phyloP scores from a whole-genome alignment of 108 stramenopile species.

The Nitzschia sp. region DNA sequence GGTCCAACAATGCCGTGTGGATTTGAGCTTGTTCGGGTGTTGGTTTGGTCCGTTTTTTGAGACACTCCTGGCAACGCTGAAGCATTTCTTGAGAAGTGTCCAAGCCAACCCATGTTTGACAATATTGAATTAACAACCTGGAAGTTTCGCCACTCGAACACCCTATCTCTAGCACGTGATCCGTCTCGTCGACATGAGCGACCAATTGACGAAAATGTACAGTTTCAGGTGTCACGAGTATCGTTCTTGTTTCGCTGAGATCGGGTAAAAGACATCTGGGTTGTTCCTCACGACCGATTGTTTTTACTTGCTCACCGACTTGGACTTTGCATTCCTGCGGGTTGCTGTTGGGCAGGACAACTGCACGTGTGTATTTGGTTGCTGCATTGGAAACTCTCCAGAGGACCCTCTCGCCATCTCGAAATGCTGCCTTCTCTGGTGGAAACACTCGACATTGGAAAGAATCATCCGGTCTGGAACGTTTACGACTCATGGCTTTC shows the following conservation, averaged over 20 bases:
- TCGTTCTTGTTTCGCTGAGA: not conserved
- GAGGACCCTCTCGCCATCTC: not conserved
- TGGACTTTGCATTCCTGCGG: not conserved
- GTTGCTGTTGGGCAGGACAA: not conserved
- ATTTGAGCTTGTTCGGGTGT: not conserved
- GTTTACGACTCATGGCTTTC: not conserved
- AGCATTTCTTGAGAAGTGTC: slow-evolving; percentile 76
- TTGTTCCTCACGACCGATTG: not conserved
- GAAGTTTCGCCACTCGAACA: slow-evolving; percentile 76
- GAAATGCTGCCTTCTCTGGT: not conserved
- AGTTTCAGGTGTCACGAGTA: slow-evolving; percentile 61
- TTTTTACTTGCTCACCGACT: slow-evolving; percentile 8
- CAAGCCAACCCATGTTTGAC: slow-evolving; percentile 63
- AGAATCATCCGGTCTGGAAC: not conserved
- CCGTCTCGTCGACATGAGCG: slow-evolving; percentile 44
- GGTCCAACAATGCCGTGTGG: slow-evolving; percentile 43
- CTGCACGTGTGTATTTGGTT: not conserved
- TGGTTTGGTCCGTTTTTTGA: not conserved
- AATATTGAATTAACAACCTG: slow-evolving; percentile 22
- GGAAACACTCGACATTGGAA: slow-evolving; percentile 11
- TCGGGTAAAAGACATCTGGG: slow-evolving; percentile 1
- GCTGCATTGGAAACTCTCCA: not conserved
- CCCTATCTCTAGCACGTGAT: slow-evolving; percentile 78
- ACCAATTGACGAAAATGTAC: slow-evolving; percentile 62
- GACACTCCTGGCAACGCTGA: slow-evolving; percentile 23